Conservation (phyloP, 2,329 filamentous ascomycete species). For the Aspergillus tamarii region DNA sequence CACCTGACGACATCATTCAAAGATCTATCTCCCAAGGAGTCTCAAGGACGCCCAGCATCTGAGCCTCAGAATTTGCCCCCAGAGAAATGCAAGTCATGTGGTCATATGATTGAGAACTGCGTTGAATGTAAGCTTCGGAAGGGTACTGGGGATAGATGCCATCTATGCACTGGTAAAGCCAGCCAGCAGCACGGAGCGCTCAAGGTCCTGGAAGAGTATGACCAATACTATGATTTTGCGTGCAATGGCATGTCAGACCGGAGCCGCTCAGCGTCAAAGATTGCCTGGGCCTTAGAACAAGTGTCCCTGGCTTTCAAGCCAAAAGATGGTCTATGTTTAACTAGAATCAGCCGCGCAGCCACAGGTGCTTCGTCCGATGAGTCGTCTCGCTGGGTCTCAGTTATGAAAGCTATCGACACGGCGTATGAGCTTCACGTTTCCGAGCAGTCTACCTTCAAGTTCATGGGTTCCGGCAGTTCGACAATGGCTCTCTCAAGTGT, state of each 20-base stretch:
- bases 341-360: not conserved
- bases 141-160: not conserved
- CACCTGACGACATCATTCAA: too few relatives aligned
- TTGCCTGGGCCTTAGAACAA: not conserved
- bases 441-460: not conserved
- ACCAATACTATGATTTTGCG: constrained; percentile 2
- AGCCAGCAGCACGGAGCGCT: not conserved
- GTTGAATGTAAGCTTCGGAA: not conserved
- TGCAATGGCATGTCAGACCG: constrained; percentile 4
- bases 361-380: too few relatives aligned
- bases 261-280: not conserved
- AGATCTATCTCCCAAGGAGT: not conserved
- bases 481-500: too few relatives aligned
- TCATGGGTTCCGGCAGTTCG: not conserved
- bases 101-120: not conserved
- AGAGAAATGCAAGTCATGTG: constrained; percentile 2
- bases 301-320: not conserved
- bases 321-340: not conserved
- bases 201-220: not conserved
- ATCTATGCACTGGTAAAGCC: constrained; percentile 2
- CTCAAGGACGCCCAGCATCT: not conserved
- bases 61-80: not conserved
- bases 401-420: not conserved
- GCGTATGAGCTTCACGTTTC: not conserved
- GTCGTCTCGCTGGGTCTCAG: not conserved